These are phyloP conservation scores for Cladosporium sp. DNA, from an alignment of 2,329 filamentous ascomycete species.

Conservation along the genomic window DNA sequence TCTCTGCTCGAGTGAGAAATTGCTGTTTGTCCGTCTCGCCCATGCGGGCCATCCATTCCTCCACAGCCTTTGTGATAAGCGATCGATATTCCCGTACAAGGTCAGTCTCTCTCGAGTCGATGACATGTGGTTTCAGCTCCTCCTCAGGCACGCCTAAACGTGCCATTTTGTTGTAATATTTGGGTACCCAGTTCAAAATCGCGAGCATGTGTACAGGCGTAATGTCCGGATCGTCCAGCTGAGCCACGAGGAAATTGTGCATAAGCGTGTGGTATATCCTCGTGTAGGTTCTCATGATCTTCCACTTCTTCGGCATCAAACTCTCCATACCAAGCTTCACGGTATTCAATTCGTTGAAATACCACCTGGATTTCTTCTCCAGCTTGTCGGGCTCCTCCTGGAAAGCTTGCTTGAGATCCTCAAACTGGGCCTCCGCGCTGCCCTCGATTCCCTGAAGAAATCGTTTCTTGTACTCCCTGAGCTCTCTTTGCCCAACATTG, in stretches of 20 bases:
- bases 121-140: slow-evolving; percentile 76
- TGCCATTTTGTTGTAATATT: slow-evolving; percentile 93
- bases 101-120: slow-evolving; percentile 86
- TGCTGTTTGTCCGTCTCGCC: slow-evolving; percentile 74
- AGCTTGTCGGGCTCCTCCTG: slow-evolving; percentile 75
- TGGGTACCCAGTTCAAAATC: slow-evolving; percentile 91
- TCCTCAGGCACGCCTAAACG: slow-evolving; percentile 73
- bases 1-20: slow-evolving; percentile 71
- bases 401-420: slow-evolving; percentile 64
- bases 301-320: slow-evolving; percentile 95
- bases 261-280: slow-evolving; percentile 90
- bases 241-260: slow-evolving; percentile 83
- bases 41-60: slow-evolving; percentile 97
- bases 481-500: slow-evolving; percentile 76
- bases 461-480: slow-evolving; percentile 94
- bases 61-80: slow-evolving; percentile 90
- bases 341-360: slow-evolving; percentile 93
- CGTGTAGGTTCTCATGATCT: slow-evolving; percentile 83
- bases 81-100: slow-evolving; percentile 89
- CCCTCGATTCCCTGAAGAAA: slow-evolving; percentile 76
- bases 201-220: slow-evolving; percentile 82
- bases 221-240: slow-evolving; percentile 80
- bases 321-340: slow-evolving; percentile 89
- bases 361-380: slow-evolving; percentile 90
- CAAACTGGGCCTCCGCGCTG: slow-evolving; percentile 69